Base-by-base conservation (phyloP, 2,329 filamentous ascomycete species). In the Hypocrella siamensis region DNA sequence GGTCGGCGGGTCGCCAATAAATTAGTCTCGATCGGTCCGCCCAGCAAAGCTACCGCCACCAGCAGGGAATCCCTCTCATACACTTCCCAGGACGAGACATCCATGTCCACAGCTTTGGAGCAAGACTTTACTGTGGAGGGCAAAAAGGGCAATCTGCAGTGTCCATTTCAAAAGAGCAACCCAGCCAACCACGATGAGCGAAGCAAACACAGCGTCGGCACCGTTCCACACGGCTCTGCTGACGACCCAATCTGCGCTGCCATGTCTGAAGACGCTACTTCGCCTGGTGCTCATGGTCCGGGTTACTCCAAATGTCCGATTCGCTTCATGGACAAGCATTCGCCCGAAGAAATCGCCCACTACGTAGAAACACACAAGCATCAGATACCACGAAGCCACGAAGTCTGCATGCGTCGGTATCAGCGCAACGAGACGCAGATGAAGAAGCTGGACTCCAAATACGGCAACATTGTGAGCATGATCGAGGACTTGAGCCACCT, bases 351-450 rank as follows among this genome's bases (percentile, higher is more conserved):
- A 49, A 78, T 96, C 38, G 88, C 88, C 11, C 74, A 80, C 46
- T 96, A 93, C 52, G 84, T 96, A 47, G 83, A 94, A 52, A 85
- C 77, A 32, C 86, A 94, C 60, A 94, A 94, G 53, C 86, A 96
- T 55, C 81, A 93, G 53, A 70, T 96, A 33, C 88, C 88, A 8
- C 74, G 88, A 44, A 94, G 85, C 51, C 88, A 96, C 55, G 84
- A 92, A 50, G 72, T 94, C 28, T 96, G 88, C 53, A 75, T 96
- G 38, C 77, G 81, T 47, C 73, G 86, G 35, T 93, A 93, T 50
- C 83, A 93, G 56, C 79, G 74, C 53, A 88, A 86, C 46, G 79
- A 88, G 44, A 71, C 80, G 40, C 81, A 86, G 46, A 81, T 93
- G 47, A 75, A 75, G 41, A 82, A 92, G 54, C 65, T 96, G 34